Base-by-base conservation (phyloP, 2,329 filamentous ascomycete genomes). In the Colletotrichum graminicola region DNA sequence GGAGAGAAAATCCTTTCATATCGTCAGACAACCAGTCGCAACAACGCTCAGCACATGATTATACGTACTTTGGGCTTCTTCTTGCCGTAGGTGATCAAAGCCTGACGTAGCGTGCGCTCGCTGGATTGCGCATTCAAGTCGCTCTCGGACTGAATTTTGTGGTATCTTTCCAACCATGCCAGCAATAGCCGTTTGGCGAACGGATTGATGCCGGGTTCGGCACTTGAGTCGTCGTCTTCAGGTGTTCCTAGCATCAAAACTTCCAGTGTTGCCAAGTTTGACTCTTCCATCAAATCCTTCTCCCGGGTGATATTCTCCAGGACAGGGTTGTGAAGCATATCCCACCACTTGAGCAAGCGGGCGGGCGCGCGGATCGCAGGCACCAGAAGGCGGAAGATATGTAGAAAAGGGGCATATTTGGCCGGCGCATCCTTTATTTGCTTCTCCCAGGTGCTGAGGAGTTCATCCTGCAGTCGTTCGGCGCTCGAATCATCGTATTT, bases 391-490 rank as follows among this genome's bases (percentile, higher is more conserved):
- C 89, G 87, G 66, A 95, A 81, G 56, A 93, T 86, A 61, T 87
- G 86, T 23, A 95, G 84, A 80, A 95, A 96, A n/a, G 89, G 82
- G 11, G 88, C 89, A 77, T 89, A 87, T 75, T 89, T 88, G 62
- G 86, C 79, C 2, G 88, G 82, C 32, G 85, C 84, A 43, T 86
- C 86, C 32, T 85, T 84, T 71, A 95, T 88, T 74, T 89, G 84
- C 76, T 88, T 90, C 69, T 91, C 85, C 82, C 91, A 94, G 65
- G 93, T 86, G 32, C 85, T 81, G 51, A 91, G 82, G 10, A 96
- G 85, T 75, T 94, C 93, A 51, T 94, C 92, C 73, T 94, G 90
- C 62, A 94, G 85, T 68, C 91, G 89, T 74, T 93, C 91, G n/a
- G 90, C 87, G 51, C 90, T 86, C 67, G 86, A 82, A 62, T 94